Percentiles rank a stretch among this genome's conserved stretches.
Conservation (phyloP, 108 stramenopile species). For the Tribonema minus region DNA sequence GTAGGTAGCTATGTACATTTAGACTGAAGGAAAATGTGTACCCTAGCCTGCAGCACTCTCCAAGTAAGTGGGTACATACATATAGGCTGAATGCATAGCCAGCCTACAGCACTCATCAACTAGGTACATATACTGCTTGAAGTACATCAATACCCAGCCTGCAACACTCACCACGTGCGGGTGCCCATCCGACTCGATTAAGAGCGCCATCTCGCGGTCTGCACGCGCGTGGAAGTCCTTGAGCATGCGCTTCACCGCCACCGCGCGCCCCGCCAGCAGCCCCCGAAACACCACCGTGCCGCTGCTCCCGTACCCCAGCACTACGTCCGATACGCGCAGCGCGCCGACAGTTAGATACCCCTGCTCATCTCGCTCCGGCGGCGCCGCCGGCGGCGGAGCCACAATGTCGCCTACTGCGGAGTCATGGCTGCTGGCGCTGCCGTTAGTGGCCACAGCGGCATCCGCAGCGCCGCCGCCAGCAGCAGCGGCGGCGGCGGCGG, state of each 20-base stretch:
- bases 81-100: too few species aligned
- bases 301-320: conserved; percentile 86
- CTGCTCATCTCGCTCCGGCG: conserved; percentile 7
- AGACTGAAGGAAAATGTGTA: too few species aligned
- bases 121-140: conserved; percentile 79
- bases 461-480: not conserved
- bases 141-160: too few species aligned
- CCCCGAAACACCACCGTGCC: conserved; percentile 94
- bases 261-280: conserved; percentile 72
- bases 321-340: conserved; percentile 68
- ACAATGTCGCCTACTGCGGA: not conserved
- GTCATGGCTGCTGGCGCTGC: not conserved
- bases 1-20: too few species aligned
- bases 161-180: too few species aligned
- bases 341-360: conserved; percentile 1
- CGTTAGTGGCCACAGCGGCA: not conserved
- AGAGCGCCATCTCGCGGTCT: conserved; percentile 80
- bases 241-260: conserved; percentile 93
- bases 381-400: too few species aligned
- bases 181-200: conserved; percentile 90
- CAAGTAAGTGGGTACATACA: too few species aligned
- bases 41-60: too few species aligned
- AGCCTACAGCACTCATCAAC: too few species aligned
- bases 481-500: not conserved
- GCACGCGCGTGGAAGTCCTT: conserved; percentile 82